Evolutionary conservation across 495 filamentous ascomycete genomes (phyloP).

Genomic region (Trichocladium uniseriatum): DNA sequence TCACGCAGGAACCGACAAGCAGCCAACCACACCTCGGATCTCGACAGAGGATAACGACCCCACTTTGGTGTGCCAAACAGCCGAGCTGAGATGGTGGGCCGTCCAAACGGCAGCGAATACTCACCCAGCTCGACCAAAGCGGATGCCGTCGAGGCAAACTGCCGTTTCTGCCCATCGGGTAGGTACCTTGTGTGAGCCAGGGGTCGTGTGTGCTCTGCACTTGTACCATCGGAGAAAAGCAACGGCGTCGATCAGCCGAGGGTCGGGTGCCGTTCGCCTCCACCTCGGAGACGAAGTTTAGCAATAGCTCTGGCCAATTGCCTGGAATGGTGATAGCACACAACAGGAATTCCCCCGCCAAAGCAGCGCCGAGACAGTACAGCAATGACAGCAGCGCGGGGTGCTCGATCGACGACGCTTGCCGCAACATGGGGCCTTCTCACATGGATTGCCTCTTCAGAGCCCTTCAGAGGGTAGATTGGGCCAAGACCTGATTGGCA

Average conservation of each 20-base stretch:
- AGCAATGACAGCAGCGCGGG: neutral
- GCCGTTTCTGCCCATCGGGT: neutral
- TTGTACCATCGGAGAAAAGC: constrained; percentile 3
- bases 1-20: constrained; percentile 3
- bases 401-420: no score
- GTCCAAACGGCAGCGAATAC: neutral
- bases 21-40: neutral
- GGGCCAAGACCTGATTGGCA: neutral
- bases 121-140: constrained; percentile 4
- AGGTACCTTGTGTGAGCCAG: no score
- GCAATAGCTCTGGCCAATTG: neutral
- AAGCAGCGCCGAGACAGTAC: neutral
- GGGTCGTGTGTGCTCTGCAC: neutral
- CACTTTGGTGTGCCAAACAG: constrained; percentile 1
- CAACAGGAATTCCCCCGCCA: constrained; percentile 1
- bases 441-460: neutral
- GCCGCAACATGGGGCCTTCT: no score
- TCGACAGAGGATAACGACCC: neutral
- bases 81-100: neutral
- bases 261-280: constrained; percentile 2
- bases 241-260: constrained; percentile 15
- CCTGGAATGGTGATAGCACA: constrained; percentile 7
- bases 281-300: no score
- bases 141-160: constrained; percentile 4
- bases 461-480: neutral